Percentiles rank a stretch among this genome's conserved stretches.
phyloP scores from a whole-genome alignment of 2,329 filamentous ascomycete species.

The Didymella pinodella region DNA sequence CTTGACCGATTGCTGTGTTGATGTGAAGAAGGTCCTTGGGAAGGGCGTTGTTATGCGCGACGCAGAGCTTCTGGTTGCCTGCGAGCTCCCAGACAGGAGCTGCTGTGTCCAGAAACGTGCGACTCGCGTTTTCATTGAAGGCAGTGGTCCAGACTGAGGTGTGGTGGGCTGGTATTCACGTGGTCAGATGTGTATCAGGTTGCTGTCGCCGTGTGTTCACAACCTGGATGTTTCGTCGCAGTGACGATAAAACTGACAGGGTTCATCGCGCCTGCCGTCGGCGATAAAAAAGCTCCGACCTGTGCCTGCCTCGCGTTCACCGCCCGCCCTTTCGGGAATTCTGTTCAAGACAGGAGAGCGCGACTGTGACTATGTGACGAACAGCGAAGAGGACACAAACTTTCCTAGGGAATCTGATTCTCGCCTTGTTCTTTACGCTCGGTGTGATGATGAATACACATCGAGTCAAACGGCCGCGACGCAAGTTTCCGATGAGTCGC shows the following conservation, averaged over 20 bases:
- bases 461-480: slow-evolving; percentile 5
- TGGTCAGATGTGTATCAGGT: slow-evolving; percentile 11
- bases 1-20: slow-evolving; percentile 23
- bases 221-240: slow-evolving; percentile 14
- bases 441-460: not conserved
- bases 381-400: not conserved
- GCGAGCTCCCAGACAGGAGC: slow-evolving; percentile 30
- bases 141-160: slow-evolving; percentile 2
- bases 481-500: slow-evolving; percentile 6
- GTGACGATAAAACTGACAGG: slow-evolving; percentile 22
- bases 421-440: not conserved
- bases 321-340: slow-evolving; percentile 6
- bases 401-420: not conserved
- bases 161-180: slow-evolving; percentile 2
- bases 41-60: slow-evolving; percentile 15
- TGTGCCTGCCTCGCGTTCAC: slow-evolving; percentile 9
- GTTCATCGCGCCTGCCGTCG: slow-evolving; percentile 16
- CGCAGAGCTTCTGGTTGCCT: slow-evolving; percentile 20
- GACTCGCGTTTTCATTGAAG: slow-evolving; percentile 39
- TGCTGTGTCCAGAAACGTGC: slow-evolving; percentile 36
- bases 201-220: slow-evolving; percentile 13
- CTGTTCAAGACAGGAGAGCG: slow-evolving; percentile 6
- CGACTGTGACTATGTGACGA: slow-evolving; percentile 2
- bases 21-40: slow-evolving; percentile 42
- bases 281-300: slow-evolving; percentile 17